A percentile compares a stretch with the other conserved stretches of the same genome.
These are phyloP conservation scores for Podaxis sp. DNA, from an alignment of 768 basidiomycete genomes.

Conservation along the genomic window DNA sequence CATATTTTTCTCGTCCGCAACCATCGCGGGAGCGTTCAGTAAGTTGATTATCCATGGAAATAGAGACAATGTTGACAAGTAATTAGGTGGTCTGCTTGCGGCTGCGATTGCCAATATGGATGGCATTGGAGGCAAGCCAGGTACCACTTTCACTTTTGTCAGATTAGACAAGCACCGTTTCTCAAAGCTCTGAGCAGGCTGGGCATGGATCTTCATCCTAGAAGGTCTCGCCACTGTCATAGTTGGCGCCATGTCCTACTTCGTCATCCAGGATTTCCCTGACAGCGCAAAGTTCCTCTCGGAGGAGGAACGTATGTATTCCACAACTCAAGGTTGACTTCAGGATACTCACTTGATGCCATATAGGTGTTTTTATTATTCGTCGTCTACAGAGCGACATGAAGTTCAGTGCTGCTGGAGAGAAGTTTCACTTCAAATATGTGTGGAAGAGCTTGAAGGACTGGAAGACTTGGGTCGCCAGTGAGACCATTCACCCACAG, in stretches of 20 bases:
- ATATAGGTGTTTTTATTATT: conserved; percentile 58
- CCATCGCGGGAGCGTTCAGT: conserved; percentile 78
- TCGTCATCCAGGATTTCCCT: conserved; percentile 78
- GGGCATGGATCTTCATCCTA: conserved; percentile 75
- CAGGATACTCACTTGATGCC: background rate
- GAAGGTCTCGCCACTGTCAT: conserved; percentile 72
- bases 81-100: conserved; percentile 59
- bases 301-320: conserved; percentile 53
- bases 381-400: conserved; percentile 64
- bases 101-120: conserved; percentile 71
- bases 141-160: conserved; percentile 40
- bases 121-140: conserved; percentile 60
- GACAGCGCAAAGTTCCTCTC: conserved; percentile 72
- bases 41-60: conserved; percentile 16
- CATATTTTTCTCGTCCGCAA: conserved; percentile 79
- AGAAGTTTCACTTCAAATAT: conserved; percentile 52
- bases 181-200: conserved; percentile 29
- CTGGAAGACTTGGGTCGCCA: conserved; percentile 74
- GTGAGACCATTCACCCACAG: conserved; percentile 35
- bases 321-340: background rate
- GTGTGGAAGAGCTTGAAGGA: conserved; percentile 62
- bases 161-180: conserved; percentile 17
- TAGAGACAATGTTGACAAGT: background rate
- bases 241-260: conserved; percentile 60
- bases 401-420: conserved; percentile 65